Evolutionary conservation across 164 flowering plant species (phyloP).

Genomic region (Euptelea pleiosperma): DNA sequence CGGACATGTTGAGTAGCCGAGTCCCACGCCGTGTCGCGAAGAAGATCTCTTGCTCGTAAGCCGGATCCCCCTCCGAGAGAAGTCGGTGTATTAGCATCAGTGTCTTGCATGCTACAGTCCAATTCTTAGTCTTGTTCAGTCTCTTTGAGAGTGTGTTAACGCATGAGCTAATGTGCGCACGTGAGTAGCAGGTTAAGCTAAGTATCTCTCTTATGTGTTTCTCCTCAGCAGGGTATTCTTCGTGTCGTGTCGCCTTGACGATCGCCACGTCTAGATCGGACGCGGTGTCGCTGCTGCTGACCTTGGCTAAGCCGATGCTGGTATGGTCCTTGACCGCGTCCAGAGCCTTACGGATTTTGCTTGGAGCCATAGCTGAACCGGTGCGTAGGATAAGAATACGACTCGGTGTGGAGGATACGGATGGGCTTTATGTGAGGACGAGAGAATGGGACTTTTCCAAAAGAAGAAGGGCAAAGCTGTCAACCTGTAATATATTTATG

Average conservation of each 20-base stretch:
- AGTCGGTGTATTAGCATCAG: conserved; percentile 66
- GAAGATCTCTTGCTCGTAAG: conserved; percentile 72
- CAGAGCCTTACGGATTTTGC: conserved; percentile 63
- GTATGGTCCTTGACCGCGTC: conserved; percentile 79
- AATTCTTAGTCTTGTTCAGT: conserved; percentile 70
- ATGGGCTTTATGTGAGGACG: too few relatives aligned
- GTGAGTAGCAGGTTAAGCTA: conserved; percentile 51
- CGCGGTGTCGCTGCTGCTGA: conserved; percentile 45
- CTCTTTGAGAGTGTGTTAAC: conserved; percentile 56
- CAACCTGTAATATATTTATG: too few relatives aligned
- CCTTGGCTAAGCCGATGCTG: conserved; percentile 51
- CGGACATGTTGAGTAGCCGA: conserved; percentile 76
- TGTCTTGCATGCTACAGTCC: conserved; percentile 79
- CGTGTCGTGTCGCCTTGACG: conserved; percentile 87
- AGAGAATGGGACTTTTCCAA: too few relatives aligned
- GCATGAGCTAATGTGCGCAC: conserved; percentile 50
- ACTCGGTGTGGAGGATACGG: too few relatives aligned
- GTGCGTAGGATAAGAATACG: too few relatives aligned
- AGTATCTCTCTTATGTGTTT: conserved; percentile 52
- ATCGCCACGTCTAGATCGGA: conserved; percentile 82
- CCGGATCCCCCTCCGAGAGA: conserved; percentile 63
- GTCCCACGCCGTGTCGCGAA: conserved; percentile 76
- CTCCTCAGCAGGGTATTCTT: conserved; percentile 73
- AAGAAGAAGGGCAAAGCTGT: too few relatives aligned
- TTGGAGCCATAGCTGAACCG: conserved; percentile 64